phyloP scores from a whole-genome alignment of 108 stramenopile genomes.

The Aureococcus anophagefferens region DNA sequence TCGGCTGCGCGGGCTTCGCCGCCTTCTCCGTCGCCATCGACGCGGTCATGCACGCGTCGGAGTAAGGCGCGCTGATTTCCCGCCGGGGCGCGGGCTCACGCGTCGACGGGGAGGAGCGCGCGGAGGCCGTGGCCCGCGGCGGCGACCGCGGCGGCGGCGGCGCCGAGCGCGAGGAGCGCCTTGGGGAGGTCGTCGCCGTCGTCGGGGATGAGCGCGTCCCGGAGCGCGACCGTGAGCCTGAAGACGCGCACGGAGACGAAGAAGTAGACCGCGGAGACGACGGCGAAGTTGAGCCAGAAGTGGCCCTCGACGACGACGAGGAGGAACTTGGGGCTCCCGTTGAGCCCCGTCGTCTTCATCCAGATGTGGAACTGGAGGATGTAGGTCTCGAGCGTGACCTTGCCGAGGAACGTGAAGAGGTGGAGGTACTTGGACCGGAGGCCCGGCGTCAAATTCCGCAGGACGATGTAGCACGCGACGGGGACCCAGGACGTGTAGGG shows the following conservation, averaged over 20 bases:
- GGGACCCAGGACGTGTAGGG: slow-evolving; percentile 88
- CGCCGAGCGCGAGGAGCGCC: background rate
- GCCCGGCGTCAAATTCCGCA: slow-evolving; percentile 79
- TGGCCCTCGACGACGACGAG: slow-evolving; percentile 30
- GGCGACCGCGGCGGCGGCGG: background rate
- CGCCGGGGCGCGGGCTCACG: too few relatives aligned
- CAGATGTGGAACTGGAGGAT: slow-evolving; percentile 96
- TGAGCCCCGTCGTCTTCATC: slow-evolving; percentile 63
- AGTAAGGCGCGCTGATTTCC: too few relatives aligned
- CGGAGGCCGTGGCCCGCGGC: background rate
- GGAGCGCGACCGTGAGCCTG: slow-evolving; percentile 2
- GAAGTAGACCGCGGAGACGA: slow-evolving; percentile 13
- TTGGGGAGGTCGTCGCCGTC: background rate
- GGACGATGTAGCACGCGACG: slow-evolving; percentile 77
- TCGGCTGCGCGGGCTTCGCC: slow-evolving; percentile 89
- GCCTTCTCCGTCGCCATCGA: slow-evolving; percentile 83
- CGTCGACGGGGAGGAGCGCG: background rate
- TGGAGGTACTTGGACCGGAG: slow-evolving; percentile 68
- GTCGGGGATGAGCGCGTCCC: slow-evolving; percentile 7
- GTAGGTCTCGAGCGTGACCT: slow-evolving; percentile 94
- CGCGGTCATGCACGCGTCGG: slow-evolving; percentile 57
- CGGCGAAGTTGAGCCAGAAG: slow-evolving; percentile 10
- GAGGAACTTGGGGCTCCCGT: slow-evolving; percentile 11
- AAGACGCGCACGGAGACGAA: slow-evolving; percentile 6
- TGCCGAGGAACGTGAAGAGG: slow-evolving; percentile 80